phyloP scores from a whole-genome alignment of 768 basidiomycete genomes.

The Multifurca ochricompacta region DNA sequence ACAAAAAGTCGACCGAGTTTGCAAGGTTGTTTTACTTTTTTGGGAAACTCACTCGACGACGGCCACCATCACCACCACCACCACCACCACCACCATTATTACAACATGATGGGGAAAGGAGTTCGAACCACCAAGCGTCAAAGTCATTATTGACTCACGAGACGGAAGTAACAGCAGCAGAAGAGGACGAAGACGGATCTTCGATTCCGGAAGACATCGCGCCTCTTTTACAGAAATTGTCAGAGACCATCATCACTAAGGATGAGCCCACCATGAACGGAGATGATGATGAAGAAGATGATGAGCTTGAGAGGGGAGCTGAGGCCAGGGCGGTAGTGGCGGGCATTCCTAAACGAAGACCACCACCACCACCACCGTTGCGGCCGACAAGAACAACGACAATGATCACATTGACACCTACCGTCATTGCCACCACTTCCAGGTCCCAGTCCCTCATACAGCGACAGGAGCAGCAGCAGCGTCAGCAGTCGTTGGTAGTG shows the following conservation, averaged over 20 bases:
- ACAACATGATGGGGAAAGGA: too few species aligned
- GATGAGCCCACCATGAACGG: neutral
- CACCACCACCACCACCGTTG: too few species aligned
- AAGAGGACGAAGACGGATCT: too few species aligned
- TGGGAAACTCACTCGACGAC: conserved; percentile 18
- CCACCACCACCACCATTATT: too few species aligned
- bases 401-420: conserved; percentile 7
- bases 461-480: too few species aligned
- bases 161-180: too few species aligned
- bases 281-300: too few species aligned
- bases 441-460: neutral
- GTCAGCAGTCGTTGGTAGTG: too few species aligned
- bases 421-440: neutral
- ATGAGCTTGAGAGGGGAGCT: neutral
- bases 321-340: conserved; percentile 2
- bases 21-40: conserved; percentile 21
- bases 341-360: conserved; percentile 9
- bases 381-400: too few species aligned
- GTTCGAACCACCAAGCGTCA: neutral
- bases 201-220: conserved; percentile 20
- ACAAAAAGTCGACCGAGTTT: conserved; percentile 19
- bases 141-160: neutral
- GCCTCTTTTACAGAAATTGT: conserved; percentile 18
- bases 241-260: conserved; percentile 16
- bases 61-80: too few species aligned